Evolutionary conservation across 106 monocot species (phyloP).

Genomic region (Phalaenopsis aphrodite): DNA sequence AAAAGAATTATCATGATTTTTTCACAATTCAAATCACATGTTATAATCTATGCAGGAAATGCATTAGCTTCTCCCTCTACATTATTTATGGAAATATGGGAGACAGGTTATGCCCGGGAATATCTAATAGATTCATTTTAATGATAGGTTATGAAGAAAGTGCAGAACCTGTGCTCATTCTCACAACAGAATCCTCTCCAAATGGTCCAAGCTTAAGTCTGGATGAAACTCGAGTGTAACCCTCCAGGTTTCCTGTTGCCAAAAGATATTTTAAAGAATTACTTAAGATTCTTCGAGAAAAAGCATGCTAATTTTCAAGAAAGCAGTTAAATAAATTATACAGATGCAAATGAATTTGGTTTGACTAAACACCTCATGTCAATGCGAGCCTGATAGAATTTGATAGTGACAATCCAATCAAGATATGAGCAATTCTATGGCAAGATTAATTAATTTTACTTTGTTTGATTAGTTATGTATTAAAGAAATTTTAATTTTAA

Average conservation of each 20-base stretch:
- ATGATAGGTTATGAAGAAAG: conserved; percentile 25
- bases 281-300: neutral
- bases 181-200: conserved; percentile 40
- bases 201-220: conserved; percentile 80
- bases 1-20: neutral
- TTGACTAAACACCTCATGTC: neutral
- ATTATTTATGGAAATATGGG: neutral
- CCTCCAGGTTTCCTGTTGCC: conserved; percentile 59
- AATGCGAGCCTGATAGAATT: too few species aligned
- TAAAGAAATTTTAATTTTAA: too few species aligned
- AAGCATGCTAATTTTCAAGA: neutral
- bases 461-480: too few species aligned
- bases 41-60: neutral
- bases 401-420: too few species aligned
- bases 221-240: conserved; percentile 47
- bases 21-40: neutral
- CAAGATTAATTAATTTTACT: too few species aligned
- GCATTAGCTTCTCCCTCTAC: neutral
- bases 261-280: neutral
- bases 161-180: conserved; percentile 4
- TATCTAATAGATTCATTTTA: conserved; percentile 36
- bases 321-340: neutral
- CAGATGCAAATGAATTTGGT: neutral
- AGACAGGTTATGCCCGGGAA: conserved; percentile 23
- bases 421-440: too few species aligned